Conservation (phyloP, 208 protist species). For the Wallacemonas rigidus region DNA sequence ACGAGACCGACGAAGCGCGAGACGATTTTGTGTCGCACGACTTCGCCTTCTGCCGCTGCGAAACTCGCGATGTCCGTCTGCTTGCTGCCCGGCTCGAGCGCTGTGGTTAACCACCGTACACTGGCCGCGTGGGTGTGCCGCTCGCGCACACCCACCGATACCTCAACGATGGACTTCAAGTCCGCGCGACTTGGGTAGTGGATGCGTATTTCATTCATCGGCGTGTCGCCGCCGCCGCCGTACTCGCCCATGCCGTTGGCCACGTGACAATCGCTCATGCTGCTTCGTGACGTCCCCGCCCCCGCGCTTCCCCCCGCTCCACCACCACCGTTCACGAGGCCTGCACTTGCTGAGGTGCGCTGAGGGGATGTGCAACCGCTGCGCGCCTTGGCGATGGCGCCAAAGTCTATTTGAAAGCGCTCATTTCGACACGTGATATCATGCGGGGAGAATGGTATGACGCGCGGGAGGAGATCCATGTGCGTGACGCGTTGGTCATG, state of each 20-base stretch:
- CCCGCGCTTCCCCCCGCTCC: constrained; percentile 12
- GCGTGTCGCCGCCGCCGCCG: constrained; percentile 13
- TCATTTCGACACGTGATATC: constrained; percentile 46
- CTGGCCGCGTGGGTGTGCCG: constrained; percentile 46
- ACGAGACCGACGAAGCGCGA: constrained; percentile 59
- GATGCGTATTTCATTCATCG: constrained; percentile 40
- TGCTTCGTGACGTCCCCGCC: constrained; percentile 3
- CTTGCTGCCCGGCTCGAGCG: constrained; percentile 13
- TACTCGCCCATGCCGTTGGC: constrained; percentile 15
- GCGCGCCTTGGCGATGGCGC: constrained; percentile 20
- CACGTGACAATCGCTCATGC: constrained; percentile 1
- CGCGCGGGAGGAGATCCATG: constrained; percentile 43
- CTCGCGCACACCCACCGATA: constrained; percentile 54
- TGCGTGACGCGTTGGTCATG: constrained; percentile 42
- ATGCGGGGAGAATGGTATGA: constrained; percentile 44
- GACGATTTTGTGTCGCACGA: constrained; percentile 55
- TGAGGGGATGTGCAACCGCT: constrained; percentile 14
- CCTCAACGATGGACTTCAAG: constrained; percentile 66
- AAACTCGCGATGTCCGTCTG: constrained; percentile 35
- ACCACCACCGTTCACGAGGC: constrained; percentile 22
- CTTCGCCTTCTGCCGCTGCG: constrained; percentile 50
- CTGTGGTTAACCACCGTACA: constrained; percentile 66
- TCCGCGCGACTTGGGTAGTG: constrained; percentile 53
- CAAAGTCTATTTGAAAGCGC: constrained; percentile 60
- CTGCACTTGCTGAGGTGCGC: constrained; percentile 21